Evolutionary conservation across 1,139 yeast genomes (phyloP), one percentile per base, ranked within the genome.

Genomic region (Geotrichum siamense): DNA sequence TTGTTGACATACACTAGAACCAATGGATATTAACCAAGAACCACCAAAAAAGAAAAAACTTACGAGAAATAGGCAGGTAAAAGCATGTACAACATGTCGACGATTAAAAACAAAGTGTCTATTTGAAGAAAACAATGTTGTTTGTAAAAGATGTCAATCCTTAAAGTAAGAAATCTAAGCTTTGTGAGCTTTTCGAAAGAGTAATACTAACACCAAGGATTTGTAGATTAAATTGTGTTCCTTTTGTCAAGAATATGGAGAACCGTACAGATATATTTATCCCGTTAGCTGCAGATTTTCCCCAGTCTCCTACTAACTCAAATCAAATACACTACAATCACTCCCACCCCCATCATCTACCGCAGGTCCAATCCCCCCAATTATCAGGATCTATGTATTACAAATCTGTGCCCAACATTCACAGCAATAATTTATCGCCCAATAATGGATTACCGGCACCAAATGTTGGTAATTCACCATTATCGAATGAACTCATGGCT

Each of bases 81-180:
- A 39, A n/a, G 43, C 47, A 10, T 44, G 44, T 20, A 26, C 44
- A 9, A 35, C 31, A 6, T 44, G 47, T 29, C 35, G 47, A 2
- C 36, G 34, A 19, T 34, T 44, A 2, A 44, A 44, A 25, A 44
- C 47, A 13, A 44, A 39, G 33, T 44, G 47, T 27, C 22, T 36
- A 4, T 44, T 27, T 22, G 23, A 28, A 12, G 44, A 39, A 8
- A 28, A 8, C 25, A 19, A 27, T 22, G 20, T 25, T 1, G 26
- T 12, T 6, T 44, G 47, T 13, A 39, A 26, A 28, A 33, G 47
- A 12, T 44, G 47, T 22, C 41, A 26, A n/a, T 6, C 19, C 2
- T 16, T 35, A 15, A 34, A 44, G 43, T 43, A 37, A 30, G 44
- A 3, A 9, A 10, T 12, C 3, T 8, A 3, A 16, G 15, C 6